These are phyloP conservation scores for Bacterosira constricta DNA, from an alignment of 108 stramenopile genomes.

Conservation along the genomic window DNA sequence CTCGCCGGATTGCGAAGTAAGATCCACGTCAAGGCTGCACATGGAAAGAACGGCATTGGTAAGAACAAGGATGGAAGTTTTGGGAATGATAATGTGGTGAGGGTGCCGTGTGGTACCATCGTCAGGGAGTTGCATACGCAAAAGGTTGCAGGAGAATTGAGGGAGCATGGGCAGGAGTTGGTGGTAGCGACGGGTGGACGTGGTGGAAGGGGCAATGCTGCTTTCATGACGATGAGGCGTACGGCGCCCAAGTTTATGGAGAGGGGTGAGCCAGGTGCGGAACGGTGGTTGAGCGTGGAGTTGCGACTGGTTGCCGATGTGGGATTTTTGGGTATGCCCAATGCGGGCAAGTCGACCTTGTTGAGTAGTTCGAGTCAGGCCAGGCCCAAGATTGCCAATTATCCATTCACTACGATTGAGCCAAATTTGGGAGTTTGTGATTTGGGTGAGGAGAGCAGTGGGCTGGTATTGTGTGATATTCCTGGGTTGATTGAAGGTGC, in stretches of 20 bases:
- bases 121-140: slow-evolving; percentile 88
- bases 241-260: slow-evolving; percentile 92
- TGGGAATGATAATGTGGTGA: slow-evolving; percentile 72
- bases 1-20: slow-evolving; percentile 79
- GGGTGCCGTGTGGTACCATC: slow-evolving; percentile 94
- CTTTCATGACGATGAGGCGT: slow-evolving; percentile 84
- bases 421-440: slow-evolving; percentile 96
- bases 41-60: slow-evolving; percentile 88
- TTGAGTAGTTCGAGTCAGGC: slow-evolving; percentile 88
- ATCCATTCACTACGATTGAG: slow-evolving; percentile 97
- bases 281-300: slow-evolving; percentile 90
- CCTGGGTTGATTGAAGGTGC: slow-evolving; percentile 94
- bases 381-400: slow-evolving; percentile 96
- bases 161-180: slow-evolving; percentile 72
- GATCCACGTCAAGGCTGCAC: slow-evolving; percentile 78
- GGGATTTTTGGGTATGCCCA: slow-evolving; percentile 96
- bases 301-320: slow-evolving; percentile 96
- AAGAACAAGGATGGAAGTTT: slow-evolving; percentile 78
- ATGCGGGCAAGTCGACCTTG: slow-evolving; percentile 98
- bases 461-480: slow-evolving; percentile 93
- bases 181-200: slow-evolving; percentile 93
- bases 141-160: slow-evolving; percentile 89
- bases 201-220: slow-evolving; percentile 95
- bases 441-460: slow-evolving; percentile 78
- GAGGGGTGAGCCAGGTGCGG: slow-evolving; percentile 88